phyloP scores from a whole-genome alignment of 768 basidiomycete genomes.

The Naganishia antarctica region DNA sequence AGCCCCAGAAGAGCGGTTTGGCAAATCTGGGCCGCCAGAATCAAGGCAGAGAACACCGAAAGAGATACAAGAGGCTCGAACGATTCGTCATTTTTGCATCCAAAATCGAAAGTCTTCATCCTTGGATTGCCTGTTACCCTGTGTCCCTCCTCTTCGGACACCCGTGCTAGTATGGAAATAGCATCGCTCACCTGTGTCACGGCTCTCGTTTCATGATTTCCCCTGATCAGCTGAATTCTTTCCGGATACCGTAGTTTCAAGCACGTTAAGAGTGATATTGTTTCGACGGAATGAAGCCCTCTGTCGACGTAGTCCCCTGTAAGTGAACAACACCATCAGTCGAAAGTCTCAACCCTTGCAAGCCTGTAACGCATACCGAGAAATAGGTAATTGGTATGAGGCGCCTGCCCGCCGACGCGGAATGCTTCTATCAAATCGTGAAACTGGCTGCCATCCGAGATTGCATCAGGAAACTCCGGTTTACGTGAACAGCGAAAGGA shows the following conservation, averaged over 20 bases:
- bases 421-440: slow-evolving; percentile 99
- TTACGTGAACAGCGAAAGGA: no score
- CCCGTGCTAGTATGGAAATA: neutral
- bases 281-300: slow-evolving; percentile 95
- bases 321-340: slow-evolving; percentile 4
- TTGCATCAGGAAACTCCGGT: neutral
- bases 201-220: slow-evolving; percentile 95
- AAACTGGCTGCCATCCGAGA: slow-evolving; percentile 69
- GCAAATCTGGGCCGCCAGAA: neutral
- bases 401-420: slow-evolving; percentile 93
- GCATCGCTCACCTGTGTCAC: slow-evolving; percentile 81
- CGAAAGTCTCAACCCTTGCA: neutral
- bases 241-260: slow-evolving; percentile 95
- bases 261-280: slow-evolving; percentile 92
- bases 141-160: neutral
- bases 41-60: neutral
- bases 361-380: slow-evolving; percentile 61
- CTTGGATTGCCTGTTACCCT: slow-evolving; percentile 1
- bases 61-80: neutral
- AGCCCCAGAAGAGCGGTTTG: slow-evolving; percentile 9
- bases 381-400: slow-evolving; percentile 96
- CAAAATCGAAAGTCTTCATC: slow-evolving; percentile 10
- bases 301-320: slow-evolving; percentile 97
- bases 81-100: slow-evolving; percentile 11
- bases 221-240: slow-evolving; percentile 90